Evolutionary conservation across 2,329 filamentous ascomycete species (phyloP), one percentile per base, ranked within the genome.

Genomic region (Talaromyces sp.): DNA sequence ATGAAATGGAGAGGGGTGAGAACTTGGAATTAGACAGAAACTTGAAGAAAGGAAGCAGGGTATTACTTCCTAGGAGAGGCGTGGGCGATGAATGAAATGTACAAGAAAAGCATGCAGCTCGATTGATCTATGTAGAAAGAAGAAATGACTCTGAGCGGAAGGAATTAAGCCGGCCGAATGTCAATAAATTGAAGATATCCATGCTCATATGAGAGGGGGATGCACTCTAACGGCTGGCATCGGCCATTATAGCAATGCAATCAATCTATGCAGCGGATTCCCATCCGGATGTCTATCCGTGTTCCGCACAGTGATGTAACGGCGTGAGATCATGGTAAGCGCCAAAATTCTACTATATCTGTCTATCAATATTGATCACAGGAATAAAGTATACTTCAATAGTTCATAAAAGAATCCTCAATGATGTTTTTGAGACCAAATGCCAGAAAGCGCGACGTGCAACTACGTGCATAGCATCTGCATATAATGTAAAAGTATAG

Each of bases 181-280:
- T 42, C 11, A 17, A 42, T 42, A 42, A 39, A 42, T 39, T 27
- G n/a, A n/a, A n/a, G n/a, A n/a, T n/a, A n/a, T n/a, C n/a, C n/a
- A 45, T 32, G 17, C 11, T 27, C n/a, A 14, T 46, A 20, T 37
- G 32, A 30, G 36, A 35, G 24, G 27, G 16, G 41, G 37, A 17
- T n/a, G 39, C 8, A 35, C 24, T 30, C 47, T 46, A 33, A 29
- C 60, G 60, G 60, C 42, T 63, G 47, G 54, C 49, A 43, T 55
- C 56, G 60, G 61, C 43, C 16, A 17, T 16, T 48, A 17, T 6
- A 16, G 14, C 42, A 37, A 17, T 30, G 53, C 49, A n/a, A n/a
- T 35, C 50, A 44, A 63, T 55, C 56, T 63, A 64, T 63, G 58
- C 47, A 56, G 51, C 61, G 61, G 61, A 61, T 51, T 13, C 24